Evolutionary conservation across 2,329 filamentous ascomycete genomes (phyloP).

Genomic region (Arthrinium puccinioides): DNA sequence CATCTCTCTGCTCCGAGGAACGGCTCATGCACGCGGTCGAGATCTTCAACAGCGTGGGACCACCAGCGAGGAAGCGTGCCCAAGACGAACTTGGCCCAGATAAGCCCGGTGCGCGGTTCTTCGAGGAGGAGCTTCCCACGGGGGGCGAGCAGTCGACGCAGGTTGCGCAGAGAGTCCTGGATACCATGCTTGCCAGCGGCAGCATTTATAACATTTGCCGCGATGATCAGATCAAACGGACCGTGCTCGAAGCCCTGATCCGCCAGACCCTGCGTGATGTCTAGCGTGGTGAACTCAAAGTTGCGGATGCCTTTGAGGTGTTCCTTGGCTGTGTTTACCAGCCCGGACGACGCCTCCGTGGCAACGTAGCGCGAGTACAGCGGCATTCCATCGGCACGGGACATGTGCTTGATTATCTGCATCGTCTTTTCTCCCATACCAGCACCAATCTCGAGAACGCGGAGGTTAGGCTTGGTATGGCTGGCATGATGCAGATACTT

Average conservation of each 20-base stretch:
- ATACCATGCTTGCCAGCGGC: too few species aligned
- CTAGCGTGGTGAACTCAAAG: background rate
- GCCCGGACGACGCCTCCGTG: background rate
- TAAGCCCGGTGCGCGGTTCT: too few species aligned
- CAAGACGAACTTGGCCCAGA: too few species aligned
- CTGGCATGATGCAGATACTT: too few species aligned
- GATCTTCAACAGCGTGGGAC: too few species aligned
- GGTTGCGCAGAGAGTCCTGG: too few species aligned
- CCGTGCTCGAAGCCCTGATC: background rate
- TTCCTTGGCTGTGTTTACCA: background rate
- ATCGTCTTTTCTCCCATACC: background rate
- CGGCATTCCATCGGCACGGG: background rate
- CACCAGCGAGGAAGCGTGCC: too few species aligned
- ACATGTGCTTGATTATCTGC: background rate
- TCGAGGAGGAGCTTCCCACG: too few species aligned
- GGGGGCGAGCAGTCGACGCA: too few species aligned
- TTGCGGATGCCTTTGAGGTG: background rate
- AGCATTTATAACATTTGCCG: too few species aligned
- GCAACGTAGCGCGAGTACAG: background rate
- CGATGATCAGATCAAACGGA: background rate
- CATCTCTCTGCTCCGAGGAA: too few species aligned
- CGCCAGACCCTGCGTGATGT: background rate
- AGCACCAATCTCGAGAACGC: background rate
- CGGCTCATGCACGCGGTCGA: too few species aligned
- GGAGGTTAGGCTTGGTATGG: background rate